Evolutionary conservation across 345 rosid genomes (phyloP).

Genomic region (Brassica cretica): DNA sequence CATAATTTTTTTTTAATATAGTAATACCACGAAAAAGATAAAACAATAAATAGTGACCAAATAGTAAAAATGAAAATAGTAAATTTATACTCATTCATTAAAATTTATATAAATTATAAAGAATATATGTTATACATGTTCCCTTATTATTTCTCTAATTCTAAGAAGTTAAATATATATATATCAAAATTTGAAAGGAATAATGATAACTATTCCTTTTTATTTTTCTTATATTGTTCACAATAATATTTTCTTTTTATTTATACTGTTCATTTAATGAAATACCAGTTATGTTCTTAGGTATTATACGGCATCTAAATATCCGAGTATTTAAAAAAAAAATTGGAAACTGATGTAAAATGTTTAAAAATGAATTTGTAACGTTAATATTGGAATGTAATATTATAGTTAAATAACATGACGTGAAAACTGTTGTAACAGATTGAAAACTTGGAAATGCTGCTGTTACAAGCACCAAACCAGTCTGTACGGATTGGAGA

Average conservation of each 20-base stretch:
- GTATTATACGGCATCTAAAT: neutral
- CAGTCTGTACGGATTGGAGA: conserved; percentile 70
- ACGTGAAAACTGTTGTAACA: conserved; percentile 35
- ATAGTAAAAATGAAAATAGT: too few relatives aligned
- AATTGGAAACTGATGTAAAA: neutral
- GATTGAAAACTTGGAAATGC: conserved; percentile 68
- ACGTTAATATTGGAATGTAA: neutral
- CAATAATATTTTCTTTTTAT: too few relatives aligned
- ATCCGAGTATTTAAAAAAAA: neutral
- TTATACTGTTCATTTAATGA: too few relatives aligned
- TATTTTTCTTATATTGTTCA: too few relatives aligned
- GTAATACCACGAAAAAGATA: neutral
- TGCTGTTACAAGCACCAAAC: conserved; percentile 74
- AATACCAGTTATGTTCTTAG: too few relatives aligned
- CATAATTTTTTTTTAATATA: neutral
- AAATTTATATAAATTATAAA: too few relatives aligned
- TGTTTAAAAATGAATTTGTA: neutral
- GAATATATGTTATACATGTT: too few relatives aligned
- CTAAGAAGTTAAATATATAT: too few relatives aligned
- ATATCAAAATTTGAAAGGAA: too few relatives aligned
- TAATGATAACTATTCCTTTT: too few relatives aligned
- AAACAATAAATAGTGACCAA: neutral
- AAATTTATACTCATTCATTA: too few relatives aligned
- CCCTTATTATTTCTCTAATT: too few relatives aligned
- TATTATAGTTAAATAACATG: conserved; percentile 16